A percentile compares a stretch with the other conserved stretches of the same genome.
Evolutionary conservation across 2,329 filamentous ascomycete species (phyloP).

Genomic region (Thielaviopsis populi): DNA sequence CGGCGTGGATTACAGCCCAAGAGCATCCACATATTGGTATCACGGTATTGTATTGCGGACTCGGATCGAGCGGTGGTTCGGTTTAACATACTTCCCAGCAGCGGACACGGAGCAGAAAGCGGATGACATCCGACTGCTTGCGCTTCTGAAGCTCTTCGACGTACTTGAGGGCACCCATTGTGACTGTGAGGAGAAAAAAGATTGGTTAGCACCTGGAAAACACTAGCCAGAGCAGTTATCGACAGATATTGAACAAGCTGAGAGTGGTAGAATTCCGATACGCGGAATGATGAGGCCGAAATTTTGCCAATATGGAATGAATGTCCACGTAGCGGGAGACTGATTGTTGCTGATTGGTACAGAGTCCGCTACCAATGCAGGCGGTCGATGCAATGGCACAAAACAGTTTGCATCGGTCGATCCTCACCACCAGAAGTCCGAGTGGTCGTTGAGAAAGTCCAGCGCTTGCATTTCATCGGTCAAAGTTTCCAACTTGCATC

Average conservation of each 20-base stretch:
- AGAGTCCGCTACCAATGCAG: too few relatives aligned
- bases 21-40: constrained; percentile 18
- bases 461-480: not conserved
- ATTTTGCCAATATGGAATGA: not conserved
- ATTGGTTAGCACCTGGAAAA: not conserved
- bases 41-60: constrained; percentile 15
- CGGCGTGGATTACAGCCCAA: constrained; percentile 16
- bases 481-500: not conserved
- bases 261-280: not conserved
- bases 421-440: not conserved
- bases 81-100: constrained; percentile 92
- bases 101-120: constrained; percentile 98
- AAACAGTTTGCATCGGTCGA: too few relatives aligned
- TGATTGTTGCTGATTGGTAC: not conserved
- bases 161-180: constrained; percentile 99
- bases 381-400: too few relatives aligned
- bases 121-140: constrained; percentile 99
- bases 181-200: constrained; percentile 30
- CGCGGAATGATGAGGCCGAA: not conserved
- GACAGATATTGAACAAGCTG: not conserved
- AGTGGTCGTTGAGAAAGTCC: not conserved
- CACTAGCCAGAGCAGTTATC: not conserved
- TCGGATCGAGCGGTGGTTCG: constrained; percentile 16
- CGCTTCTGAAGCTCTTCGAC: constrained; percentile 99
- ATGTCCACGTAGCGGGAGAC: not conserved